Base-by-base conservation (phyloP, 192 early-diverging fungal genomes). In the Rhizophagus clarus region DNA sequence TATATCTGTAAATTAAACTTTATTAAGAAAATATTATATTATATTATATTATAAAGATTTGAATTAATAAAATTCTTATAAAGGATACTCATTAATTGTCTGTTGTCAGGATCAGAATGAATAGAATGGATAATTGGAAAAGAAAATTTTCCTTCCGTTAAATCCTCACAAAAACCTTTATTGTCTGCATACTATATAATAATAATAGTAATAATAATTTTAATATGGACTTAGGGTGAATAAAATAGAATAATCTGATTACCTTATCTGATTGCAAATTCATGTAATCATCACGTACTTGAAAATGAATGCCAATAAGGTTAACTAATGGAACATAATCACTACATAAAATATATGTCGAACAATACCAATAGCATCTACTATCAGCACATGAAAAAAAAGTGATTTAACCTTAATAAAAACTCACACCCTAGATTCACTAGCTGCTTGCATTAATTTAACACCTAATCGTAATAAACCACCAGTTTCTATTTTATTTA, bases 61-160 rank as follows among this genome's bases (percentile, higher is more conserved):
- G 15, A 17, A 37, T 34, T 67, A 82, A 8, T 51, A 56, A 61
- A 20, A 20, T 17, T 32, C 4, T 61, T 24, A 7, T n/a, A 34
- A 26, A 32, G 80, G 86, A 70, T 88, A 93, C 92, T 96, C 60
- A 94, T 83, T 56, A 98, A 82, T 84, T 95, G 90, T 32, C 89
- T 87, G 78, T 93, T 91, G 42, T 64, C 66, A 1, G 91, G 84
- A 63, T 90, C 84, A 7, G 83, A 69, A 9, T 89, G 87, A 66
- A 99, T 96, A 15, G 93, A 94, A 76, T 97, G 96, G 37, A 97
- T 94, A 77, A 99, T 90, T 20, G 95, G 95, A 84, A 94, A 99
- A 15, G 96, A 97, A 83, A 98, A 99, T 88, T 99, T 99, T 82
- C 98, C 98, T 87, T 99, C 98, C 0, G 96, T 97, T 62, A 99